Conservation (phyloP, 192 early-diverging fungal species). For the Podila horticola region DNA sequence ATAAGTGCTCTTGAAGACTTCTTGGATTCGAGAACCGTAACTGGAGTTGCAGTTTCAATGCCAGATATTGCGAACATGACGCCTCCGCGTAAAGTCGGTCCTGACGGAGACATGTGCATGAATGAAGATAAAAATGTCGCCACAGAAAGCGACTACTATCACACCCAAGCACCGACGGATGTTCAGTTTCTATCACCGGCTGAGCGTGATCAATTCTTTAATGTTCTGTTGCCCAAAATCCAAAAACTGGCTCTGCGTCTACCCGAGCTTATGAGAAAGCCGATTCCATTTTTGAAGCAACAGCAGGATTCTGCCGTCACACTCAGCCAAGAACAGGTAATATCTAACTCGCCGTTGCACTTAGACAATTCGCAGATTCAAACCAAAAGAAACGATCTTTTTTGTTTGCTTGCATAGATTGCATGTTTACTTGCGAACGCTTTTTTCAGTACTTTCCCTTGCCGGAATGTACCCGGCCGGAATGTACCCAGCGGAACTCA, state of each 20-base stretch:
- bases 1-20: slow-evolving; percentile 24
- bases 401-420: slow-evolving; percentile 14
- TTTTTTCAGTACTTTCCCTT: slow-evolving; percentile 43
- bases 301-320: slow-evolving; percentile 36
- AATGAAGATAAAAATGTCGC: not conserved
- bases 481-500: not conserved
- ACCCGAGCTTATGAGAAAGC: slow-evolving; percentile 42
- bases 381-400: too few relatives aligned
- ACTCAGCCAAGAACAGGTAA: slow-evolving; percentile 47
- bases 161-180: not conserved
- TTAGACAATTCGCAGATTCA: not conserved
- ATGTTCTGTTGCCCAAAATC: slow-evolving; percentile 20
- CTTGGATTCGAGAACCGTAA: slow-evolving; percentile 11
- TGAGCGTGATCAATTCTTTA: slow-evolving; percentile 33
- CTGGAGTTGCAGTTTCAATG: not conserved
- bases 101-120: not conserved
- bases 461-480: slow-evolving; percentile 2
- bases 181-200: slow-evolving; percentile 17
- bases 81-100: not conserved
- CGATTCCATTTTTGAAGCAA: slow-evolving; percentile 33
- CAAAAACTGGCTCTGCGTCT: slow-evolving; percentile 32
- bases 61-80: not conserved
- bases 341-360: too few relatives aligned
- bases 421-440: slow-evolving; percentile 43
- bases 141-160: not conserved